Base-by-base conservation (phyloP, 345 rosid species). In the Brassica cretica region DNA sequence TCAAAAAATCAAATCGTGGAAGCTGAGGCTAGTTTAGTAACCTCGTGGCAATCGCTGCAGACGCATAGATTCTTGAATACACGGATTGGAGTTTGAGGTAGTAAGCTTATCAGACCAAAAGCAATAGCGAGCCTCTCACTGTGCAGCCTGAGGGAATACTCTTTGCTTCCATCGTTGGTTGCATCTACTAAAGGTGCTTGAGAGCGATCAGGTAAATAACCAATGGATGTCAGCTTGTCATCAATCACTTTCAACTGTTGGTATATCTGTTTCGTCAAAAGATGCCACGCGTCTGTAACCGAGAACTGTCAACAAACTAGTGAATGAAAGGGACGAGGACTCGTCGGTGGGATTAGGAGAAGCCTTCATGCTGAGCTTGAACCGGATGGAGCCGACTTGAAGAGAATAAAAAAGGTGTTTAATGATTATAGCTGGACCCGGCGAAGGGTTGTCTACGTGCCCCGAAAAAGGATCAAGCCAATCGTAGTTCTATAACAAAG, bases 111-210 rank as follows among this genome's bases (percentile, higher is more conserved):
- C 21, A 93, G 84, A 56, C 98, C 97, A 55, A 89, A 77, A 70
- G 95, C 92, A 80, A 90, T 90, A 35, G 97, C 95, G 53, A 93
- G 93, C 76, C 95, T 87, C 83, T 93, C 93, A 32, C 97, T 91
- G 49, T 90, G 97, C 56, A 91, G 85, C 86, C 72, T 88, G 11
- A 88, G 85, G 33, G 87, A 86, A 51, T 74, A 70, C 64, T 76
- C 84, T 81, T 85, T 89, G 59, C 84, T 80, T 37, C 44, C 44
- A 53, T 85, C 85, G 41, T 78, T 30, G 1, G 21, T 72, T 32
- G 86, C 90, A 55, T 85, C 87, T 0, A 91, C 82, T 84, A 85
- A 81, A 0, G 87, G 76, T 9, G 91, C 93, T 69, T 91, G 93
- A 10, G 87, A 85, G 30, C 46, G 60, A 62, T 88, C 93, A 0